Conservation (phyloP, 2,329 filamentous ascomycete species). For the Calonectria multiphialidica region DNA sequence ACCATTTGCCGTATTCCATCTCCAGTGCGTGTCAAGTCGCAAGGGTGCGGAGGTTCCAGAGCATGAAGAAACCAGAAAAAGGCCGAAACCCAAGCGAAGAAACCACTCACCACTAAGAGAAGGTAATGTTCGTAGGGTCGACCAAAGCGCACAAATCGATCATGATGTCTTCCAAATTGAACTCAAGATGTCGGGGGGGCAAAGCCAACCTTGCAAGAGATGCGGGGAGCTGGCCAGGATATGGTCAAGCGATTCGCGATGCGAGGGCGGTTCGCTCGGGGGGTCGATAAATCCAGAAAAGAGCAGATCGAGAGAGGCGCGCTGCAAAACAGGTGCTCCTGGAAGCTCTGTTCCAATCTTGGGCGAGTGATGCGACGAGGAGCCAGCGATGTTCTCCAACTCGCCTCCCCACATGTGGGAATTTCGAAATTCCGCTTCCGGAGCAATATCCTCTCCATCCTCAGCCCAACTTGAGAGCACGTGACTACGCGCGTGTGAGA, state of each 20-base stretch:
- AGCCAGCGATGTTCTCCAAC: slow-evolving; percentile 42
- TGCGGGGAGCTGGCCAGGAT: slow-evolving; percentile 30
- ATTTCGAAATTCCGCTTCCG: slow-evolving; percentile 36
- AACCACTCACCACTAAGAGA: slow-evolving; percentile 56
- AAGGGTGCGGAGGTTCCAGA: background rate
- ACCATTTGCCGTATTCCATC: slow-evolving; percentile 4
- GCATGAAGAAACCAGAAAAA: slow-evolving; percentile 14
- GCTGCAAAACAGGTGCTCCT: slow-evolving; percentile 36
- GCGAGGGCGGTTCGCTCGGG: slow-evolving; percentile 24
- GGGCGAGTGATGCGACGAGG: slow-evolving; percentile 44
- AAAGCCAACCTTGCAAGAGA: slow-evolving; percentile 39
- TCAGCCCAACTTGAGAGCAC: slow-evolving; percentile 18
- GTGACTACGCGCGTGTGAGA: slow-evolving; percentile 26
- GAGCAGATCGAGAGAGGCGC: slow-evolving; percentile 26
- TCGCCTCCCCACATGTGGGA: slow-evolving; percentile 39
- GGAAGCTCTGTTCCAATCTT: slow-evolving; percentile 41
- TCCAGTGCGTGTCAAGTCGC: slow-evolving; percentile 2
- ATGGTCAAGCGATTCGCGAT: slow-evolving; percentile 10
- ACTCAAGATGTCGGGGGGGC: slow-evolving; percentile 38
- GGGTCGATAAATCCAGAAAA: slow-evolving; percentile 27
- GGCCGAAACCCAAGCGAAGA: slow-evolving; percentile 8
- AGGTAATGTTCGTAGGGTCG: slow-evolving; percentile 47
- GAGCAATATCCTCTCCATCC: slow-evolving; percentile 6
- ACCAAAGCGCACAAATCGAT: slow-evolving; percentile 53
- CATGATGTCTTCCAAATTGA: slow-evolving; percentile 53